Base-by-base conservation (phyloP, 345 rosid genomes). In the Eucalyptus pauciflora region DNA sequence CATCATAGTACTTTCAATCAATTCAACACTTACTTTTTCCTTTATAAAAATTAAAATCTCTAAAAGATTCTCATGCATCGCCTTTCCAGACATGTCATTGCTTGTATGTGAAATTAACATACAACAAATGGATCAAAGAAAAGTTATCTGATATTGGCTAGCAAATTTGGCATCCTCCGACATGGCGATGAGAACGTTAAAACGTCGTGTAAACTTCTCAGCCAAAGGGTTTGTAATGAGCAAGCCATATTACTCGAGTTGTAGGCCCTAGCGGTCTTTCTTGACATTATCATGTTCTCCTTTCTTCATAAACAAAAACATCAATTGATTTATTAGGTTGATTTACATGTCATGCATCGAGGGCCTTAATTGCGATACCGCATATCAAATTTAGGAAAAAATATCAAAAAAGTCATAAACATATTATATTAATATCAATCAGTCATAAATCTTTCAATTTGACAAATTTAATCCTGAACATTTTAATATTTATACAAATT, bases 381-480 rank as follows among this genome's bases (percentile, higher is more conserved):
- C 62, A 9, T 56, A 56, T 56, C 3, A 0, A 10, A 25, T 56
- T 56, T 10, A 56, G 6, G 62, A 10, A 24, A 22, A 24, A 56
- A 1, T 24, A 22, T 0, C 27, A 10, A 56, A 22, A 56, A 56
- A 56, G 2, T 24, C 2, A 0, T 56, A 56, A 56, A 56, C 4
- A 22, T 56, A 56, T 56, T 24, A 0, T 56, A 56, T 56, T 10
- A 0, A 25, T 56, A 56, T 56, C 1, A 56, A 56, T 56, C 3
- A 56, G 6, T 56, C 0, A 56, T 56, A 56, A 56, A 4, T 1
- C 0, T 10, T 56, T 56, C 0, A 10, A 56, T 56, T 22, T 22
- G 0, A 56, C 6, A 22, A 4, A 56, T 24, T 25, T 56, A 24
- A 0, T 56, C 25, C 0, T 56, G 1, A 24, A 24, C 1, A 56